These are phyloP conservation scores for Coniochaeta prunicola DNA, from an alignment of 2,329 filamentous ascomycete genomes.

Conservation along the genomic window DNA sequence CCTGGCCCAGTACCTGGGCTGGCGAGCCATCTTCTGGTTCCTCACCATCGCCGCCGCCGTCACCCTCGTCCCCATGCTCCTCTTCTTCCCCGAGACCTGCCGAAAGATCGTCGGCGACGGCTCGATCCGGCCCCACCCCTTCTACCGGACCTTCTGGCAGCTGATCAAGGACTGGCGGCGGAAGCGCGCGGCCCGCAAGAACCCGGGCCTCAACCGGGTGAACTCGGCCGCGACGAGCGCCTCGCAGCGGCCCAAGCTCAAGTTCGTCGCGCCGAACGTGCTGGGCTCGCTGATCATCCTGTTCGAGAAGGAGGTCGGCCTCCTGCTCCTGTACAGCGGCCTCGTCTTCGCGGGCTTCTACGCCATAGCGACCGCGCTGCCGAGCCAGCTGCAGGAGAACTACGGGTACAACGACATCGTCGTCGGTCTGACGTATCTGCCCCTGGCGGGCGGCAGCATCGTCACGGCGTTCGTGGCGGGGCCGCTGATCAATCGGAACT, in stretches of 20 bases:
- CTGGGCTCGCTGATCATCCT: constrained; percentile 74
- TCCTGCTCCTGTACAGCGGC: constrained; percentile 36
- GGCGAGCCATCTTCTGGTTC: constrained; percentile 47
- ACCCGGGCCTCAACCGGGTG: constrained; percentile 14
- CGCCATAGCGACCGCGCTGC: constrained; percentile 36
- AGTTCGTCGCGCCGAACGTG: constrained; percentile 52
- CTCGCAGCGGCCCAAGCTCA: constrained; percentile 34
- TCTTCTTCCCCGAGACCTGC: constrained; percentile 38
- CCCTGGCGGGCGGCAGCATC: constrained; percentile 41
- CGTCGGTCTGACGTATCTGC: constrained; percentile 47
- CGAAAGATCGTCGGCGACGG: constrained; percentile 37
- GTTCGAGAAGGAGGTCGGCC: constrained; percentile 69
- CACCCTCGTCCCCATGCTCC: constrained; percentile 26
- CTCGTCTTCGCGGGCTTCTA: constrained; percentile 45
- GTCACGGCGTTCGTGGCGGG: constrained; percentile 40
- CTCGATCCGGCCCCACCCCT: constrained; percentile 23
- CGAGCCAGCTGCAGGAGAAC: constrained; percentile 33
- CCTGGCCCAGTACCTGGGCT: constrained; percentile 38
- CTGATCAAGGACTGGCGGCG: constrained; percentile 11
- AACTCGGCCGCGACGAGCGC: constrained; percentile 24
- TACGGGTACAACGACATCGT: constrained; percentile 53
- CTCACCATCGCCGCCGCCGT: constrained; percentile 28
- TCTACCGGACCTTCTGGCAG: constrained; percentile 18
- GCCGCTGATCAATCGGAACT: constrained; percentile 59
- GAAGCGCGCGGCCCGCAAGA: not conserved